Evolutionary conservation across 257 asterid species (phyloP).

Genomic region (Forsythia viridissima): DNA sequence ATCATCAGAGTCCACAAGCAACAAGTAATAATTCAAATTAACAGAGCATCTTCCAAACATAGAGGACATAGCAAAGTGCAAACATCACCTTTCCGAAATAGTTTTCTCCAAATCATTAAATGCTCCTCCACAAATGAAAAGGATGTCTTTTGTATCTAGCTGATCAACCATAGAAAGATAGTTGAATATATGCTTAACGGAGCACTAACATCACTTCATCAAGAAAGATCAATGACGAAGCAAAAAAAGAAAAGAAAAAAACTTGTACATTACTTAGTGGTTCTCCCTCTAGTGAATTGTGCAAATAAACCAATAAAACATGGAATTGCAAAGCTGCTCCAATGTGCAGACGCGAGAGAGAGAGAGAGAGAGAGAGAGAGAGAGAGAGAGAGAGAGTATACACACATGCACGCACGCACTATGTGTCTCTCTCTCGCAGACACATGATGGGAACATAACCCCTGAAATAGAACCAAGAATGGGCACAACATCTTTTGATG

Average conservation of each 20-base stretch:
- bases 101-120: conserved; percentile 92
- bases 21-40: conserved; percentile 9
- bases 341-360: neutral
- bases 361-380: neutral
- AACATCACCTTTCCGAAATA: conserved; percentile 79
- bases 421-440: too few species aligned
- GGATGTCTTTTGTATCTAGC: conserved; percentile 91
- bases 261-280: neutral
- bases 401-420: too few species aligned
- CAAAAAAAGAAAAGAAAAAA: neutral
- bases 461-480: neutral
- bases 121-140: conserved; percentile 95
- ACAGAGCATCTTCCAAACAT: neutral
- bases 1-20: conserved; percentile 19
- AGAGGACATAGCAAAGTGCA: conserved; percentile 15
- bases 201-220: neutral
- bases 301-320: neutral
- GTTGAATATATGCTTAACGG: conserved; percentile 6
- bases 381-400: too few species aligned
- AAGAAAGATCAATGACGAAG: conserved; percentile 15
- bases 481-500: neutral
- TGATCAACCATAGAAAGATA: conserved; percentile 32
- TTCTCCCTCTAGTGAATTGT: neutral
- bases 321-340: neutral
- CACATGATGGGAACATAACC: neutral